phyloP scores from a whole-genome alignment of 345 rosid species.

The Jatropha curcas region DNA sequence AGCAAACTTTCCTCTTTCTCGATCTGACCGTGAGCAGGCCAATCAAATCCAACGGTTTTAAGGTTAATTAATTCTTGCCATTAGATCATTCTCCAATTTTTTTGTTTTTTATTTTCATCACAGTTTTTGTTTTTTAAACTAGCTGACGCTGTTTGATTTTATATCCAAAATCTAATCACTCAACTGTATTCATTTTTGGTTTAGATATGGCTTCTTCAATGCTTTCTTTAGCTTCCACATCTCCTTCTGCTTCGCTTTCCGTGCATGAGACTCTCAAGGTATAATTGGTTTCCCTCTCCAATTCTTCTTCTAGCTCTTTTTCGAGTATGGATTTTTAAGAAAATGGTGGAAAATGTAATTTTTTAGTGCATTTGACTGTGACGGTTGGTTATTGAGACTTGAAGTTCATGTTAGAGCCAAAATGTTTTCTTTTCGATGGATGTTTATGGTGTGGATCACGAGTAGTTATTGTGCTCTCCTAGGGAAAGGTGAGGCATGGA shows the following conservation, averaged over 20 bases:
- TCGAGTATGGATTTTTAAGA: neutral
- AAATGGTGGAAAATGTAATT: neutral
- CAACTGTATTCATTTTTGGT: conserved; percentile 5
- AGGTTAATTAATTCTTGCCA: neutral
- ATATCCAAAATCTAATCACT: too few species aligned
- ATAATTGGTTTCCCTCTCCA: conserved; percentile 2
- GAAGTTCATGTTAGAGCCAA: too few species aligned
- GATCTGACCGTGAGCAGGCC: conserved; percentile 3
- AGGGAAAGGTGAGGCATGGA: conserved; percentile 68
- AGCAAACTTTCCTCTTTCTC: neutral
- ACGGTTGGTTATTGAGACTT: neutral
- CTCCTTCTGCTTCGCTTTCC: conserved; percentile 50
- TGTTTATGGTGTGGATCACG: conserved; percentile 2
- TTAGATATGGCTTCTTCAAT: conserved; percentile 64
- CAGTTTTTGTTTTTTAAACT: neutral
- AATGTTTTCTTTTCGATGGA: conserved; percentile 6
- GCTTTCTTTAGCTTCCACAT: conserved; percentile 54
- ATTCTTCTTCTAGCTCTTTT: neutral
- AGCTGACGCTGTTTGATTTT: neutral
- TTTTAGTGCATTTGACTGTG: too few species aligned
- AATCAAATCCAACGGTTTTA: neutral
- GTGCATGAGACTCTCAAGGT: conserved; percentile 61
- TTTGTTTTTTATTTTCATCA: neutral
- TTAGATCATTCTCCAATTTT: too few species aligned
- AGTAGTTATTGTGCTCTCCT: conserved; percentile 3